Evolutionary conservation across 2,329 filamentous ascomycete species (phyloP), one percentile per base, ranked within the genome.

Genomic region (Botrytis tulipae): DNA sequence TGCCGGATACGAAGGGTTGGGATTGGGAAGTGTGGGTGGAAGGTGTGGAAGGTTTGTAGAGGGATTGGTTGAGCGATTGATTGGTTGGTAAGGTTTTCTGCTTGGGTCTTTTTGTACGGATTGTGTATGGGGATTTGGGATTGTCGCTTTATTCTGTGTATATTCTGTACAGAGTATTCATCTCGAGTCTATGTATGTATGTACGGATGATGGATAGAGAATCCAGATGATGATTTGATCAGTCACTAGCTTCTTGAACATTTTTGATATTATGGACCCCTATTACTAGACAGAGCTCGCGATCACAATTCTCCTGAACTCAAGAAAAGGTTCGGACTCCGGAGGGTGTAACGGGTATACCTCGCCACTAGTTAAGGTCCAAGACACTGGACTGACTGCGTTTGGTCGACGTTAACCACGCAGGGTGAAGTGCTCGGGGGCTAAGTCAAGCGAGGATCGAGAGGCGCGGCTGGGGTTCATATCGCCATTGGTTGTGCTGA

Each of bases 1-100:
- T 57, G 14, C 46, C 46, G 46, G 46, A 67, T 67, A 67, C 65
- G 65, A 67, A 54, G 44, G 32, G n/a, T 29, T 62, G 2, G 60
- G 4, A 22, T n/a, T n/a, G 37, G 12, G 40, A 10, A n/a, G 20
- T 48, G 20, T 48, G 44, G 9, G 44, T 22, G 44, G 44, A 48
- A 48, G 20, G 44, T 22, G 44, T 22, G 46, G 46, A 48, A 48
- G 20, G 46, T 54, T 12, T 48, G 46, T 48, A 48, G 48, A 51
- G 48, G 48, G 48, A n/a, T 51, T 51, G 46, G 46, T 51, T 25
- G 46, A 25, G 10, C 9, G 22, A 51, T 48, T 48, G 46, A 48
- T 48, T 25, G 46, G 42, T 0, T 4, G 25, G 12, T n/a, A n/a
- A 10, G 25, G 25, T n/a, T 25, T 25, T 51, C 44, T 48, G 20